Evolutionary conservation across 176 grass and related monocot genomes (phyloP).

Genomic region (Themeda triandra): DNA sequence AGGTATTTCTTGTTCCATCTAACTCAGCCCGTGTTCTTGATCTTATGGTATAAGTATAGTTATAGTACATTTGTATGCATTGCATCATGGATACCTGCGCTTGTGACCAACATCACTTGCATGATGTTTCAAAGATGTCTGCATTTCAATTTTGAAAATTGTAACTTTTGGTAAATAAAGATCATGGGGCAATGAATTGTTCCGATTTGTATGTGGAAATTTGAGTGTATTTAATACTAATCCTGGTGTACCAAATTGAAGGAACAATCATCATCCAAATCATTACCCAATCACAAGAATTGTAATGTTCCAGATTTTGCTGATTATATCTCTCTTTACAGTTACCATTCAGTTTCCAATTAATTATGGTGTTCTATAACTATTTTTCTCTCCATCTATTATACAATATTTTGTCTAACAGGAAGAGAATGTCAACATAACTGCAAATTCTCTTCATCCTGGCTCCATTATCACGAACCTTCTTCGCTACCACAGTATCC

Average conservation of each 20-base stretch:
- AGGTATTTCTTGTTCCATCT: constrained; percentile 28
- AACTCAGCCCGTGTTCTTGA: not conserved
- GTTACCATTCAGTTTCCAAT: not conserved
- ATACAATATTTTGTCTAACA: constrained; percentile 17
- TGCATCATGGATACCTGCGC: not conserved
- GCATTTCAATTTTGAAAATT: not conserved
- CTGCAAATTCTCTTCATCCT: constrained; percentile 96
- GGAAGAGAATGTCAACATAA: constrained; percentile 85
- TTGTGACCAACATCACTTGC: not conserved
- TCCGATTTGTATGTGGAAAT: not conserved
- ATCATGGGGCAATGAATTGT: not conserved
- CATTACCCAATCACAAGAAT: not conserved
- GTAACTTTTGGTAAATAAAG: not conserved
- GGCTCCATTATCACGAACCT: constrained; percentile 92
- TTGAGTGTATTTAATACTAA: not conserved
- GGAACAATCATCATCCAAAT: not conserved
- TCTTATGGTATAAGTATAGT: not conserved
- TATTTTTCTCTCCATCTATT: not conserved
- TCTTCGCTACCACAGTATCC: constrained; percentile 84
- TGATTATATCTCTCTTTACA: not conserved
- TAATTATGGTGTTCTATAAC: not conserved
- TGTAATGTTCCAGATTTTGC: not conserved
- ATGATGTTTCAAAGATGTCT: not conserved
- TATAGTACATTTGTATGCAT: not conserved
- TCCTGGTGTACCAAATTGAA: not conserved